phyloP scores from a whole-genome alignment of 2,329 filamentous ascomycete genomes.

The Colletotrichum sp. region DNA sequence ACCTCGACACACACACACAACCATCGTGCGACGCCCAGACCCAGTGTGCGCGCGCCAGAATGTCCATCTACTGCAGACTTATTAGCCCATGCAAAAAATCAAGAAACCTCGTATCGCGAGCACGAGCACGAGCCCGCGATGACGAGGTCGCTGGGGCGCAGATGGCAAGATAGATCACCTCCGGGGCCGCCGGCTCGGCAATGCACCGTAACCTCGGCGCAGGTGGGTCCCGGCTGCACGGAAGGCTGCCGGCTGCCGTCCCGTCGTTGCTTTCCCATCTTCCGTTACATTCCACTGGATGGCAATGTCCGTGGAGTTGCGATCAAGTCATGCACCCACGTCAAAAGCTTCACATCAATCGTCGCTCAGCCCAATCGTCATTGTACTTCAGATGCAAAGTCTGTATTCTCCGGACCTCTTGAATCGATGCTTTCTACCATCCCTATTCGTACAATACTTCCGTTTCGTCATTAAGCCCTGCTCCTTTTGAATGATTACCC shows the following conservation, averaged over 20 bases:
- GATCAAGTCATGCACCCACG: background rate
- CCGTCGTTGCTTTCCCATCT: background rate
- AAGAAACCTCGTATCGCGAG: background rate
- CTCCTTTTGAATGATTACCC: background rate
- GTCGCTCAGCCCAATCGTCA: background rate
- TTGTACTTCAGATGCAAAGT: background rate
- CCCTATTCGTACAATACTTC: conserved; percentile 18
- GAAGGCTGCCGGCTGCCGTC: background rate
- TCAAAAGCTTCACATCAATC: background rate
- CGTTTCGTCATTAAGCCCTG: conserved; percentile 20
- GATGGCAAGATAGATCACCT: background rate
- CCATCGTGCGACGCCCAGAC: background rate
- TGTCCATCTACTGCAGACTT: background rate
- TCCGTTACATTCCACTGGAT: background rate
- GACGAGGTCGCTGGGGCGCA: background rate
- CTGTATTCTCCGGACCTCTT: conserved; percentile 8
- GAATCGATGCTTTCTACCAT: conserved; percentile 15
- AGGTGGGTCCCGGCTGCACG: background rate
- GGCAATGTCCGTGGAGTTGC: background rate
- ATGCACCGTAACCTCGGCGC: background rate
- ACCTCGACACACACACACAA: background rate
- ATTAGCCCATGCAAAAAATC: background rate
- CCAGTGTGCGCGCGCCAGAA: background rate
- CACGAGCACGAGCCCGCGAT: background rate
- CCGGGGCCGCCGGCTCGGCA: conserved; percentile 1